Base-by-base conservation (phyloP, 306 rosid species). In the Sechiopsis laciniata region DNA sequence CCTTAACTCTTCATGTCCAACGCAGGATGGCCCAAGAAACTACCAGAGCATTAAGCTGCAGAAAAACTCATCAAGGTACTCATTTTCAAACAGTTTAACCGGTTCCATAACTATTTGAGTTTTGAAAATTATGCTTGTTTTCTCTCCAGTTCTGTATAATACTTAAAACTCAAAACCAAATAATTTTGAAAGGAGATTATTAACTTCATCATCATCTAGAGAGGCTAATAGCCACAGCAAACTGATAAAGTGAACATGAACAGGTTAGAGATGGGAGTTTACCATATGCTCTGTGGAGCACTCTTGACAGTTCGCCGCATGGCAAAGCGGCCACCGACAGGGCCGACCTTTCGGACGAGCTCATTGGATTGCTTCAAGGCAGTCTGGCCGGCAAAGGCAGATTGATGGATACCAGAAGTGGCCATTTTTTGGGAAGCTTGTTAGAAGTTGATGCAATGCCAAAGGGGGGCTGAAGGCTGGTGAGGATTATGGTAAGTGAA, bases 271-370 rank as follows among this genome's bases (percentile, higher is more conserved):
- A 70, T 51, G 54, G 8, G 13, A 62, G 19, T 75, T 22, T 84
- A 94, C 97, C 97, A 92, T 6, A 94, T 94, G 90, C 99, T 94
- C 51, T 87, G 89, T 21, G 99, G 97, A 78, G 88, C 84, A 77
- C 92, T 89, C 69, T 75, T 90, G 37, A 94, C 87, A 0, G 96
- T 94, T 15, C 98, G 84, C 53, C 99, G 80, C 99, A 89, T 94
- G 89, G 85, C 78, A 54, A 78, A 10, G 78, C 96, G 97, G 76
- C 83, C 84, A 21, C 88, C 87, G 1, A 72, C 15, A 79, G 78
- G 70, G 7, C 97, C 97, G 17, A 65, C 73, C 88, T 73, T 94
- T 5, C 95, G 75, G 82, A 94, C 73, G 50, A 94, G 85, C 82
- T 94, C 97, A 83, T 87, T 94, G 26, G 79, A 79, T 55, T 81